These are phyloP conservation scores for Carex littledalei DNA, from an alignment of 176 grass and related monocot genomes.

Conservation along the genomic window DNA sequence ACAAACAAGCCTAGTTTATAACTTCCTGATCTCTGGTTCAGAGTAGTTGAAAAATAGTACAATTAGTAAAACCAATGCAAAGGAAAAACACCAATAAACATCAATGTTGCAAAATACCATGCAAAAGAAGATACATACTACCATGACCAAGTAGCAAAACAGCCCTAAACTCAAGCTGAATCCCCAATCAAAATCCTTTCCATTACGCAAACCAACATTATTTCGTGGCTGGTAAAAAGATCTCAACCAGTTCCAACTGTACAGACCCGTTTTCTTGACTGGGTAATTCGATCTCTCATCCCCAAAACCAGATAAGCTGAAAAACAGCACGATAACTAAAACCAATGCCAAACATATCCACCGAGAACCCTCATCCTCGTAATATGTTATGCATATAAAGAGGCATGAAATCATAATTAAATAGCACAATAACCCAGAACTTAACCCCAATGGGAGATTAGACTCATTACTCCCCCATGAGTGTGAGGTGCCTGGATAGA, in stretches of 20 bases:
- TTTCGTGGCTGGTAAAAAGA: slow-evolving; percentile 4
- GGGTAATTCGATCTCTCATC: neutral
- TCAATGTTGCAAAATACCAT: slow-evolving; percentile 11
- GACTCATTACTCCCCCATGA: neutral
- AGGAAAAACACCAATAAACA: slow-evolving; percentile 4
- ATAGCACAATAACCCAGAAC: slow-evolving; percentile 20
- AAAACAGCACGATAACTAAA: slow-evolving; percentile 3
- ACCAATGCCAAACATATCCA: slow-evolving; percentile 24
- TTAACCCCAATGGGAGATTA: slow-evolving; percentile 35
- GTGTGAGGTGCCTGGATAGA: neutral
- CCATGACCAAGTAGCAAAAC: slow-evolving; percentile 5
- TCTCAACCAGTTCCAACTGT: slow-evolving; percentile 16
- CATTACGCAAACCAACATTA: neutral
- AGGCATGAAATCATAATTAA: slow-evolving; percentile 10
- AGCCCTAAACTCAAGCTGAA: slow-evolving; percentile 6
- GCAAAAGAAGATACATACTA: slow-evolving; percentile 14
- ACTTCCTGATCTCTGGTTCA: neutral
- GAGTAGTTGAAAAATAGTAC: slow-evolving; percentile 20
- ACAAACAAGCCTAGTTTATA: slow-evolving; percentile 7
- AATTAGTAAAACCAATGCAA: neutral
- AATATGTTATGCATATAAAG: slow-evolving; percentile 18
- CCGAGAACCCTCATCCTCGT: slow-evolving; percentile 6
- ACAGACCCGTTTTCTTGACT: neutral
- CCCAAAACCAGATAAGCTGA: slow-evolving; percentile 4
- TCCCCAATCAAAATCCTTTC: neutral